These are phyloP conservation scores for Cotoneaster glaucophyllus DNA, from an alignment of 306 rosid species.

Conservation along the genomic window DNA sequence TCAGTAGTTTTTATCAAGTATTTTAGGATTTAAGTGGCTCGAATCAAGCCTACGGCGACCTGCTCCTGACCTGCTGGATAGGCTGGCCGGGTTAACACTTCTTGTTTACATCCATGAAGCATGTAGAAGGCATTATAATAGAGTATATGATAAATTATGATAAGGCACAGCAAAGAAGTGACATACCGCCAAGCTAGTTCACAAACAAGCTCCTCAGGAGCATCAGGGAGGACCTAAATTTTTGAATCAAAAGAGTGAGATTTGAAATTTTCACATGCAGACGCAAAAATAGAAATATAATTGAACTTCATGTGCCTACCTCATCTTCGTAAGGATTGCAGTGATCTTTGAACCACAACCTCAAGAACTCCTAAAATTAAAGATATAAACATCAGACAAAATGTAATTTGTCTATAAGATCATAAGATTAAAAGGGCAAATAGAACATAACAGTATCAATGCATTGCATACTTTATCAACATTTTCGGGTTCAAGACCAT, in stretches of 20 bases:
- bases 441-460: neutral
- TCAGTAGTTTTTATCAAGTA: neutral
- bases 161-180: neutral
- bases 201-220: slow-evolving; percentile 86
- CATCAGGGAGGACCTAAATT: slow-evolving; percentile 87
- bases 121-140: neutral
- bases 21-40: neutral
- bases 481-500: slow-evolving; percentile 87
- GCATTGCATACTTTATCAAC: slow-evolving; percentile 68
- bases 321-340: slow-evolving; percentile 91
- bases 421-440: neutral
- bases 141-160: neutral
- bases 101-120: neutral
- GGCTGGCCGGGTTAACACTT: neutral
- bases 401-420: neutral
- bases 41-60: neutral
- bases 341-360: slow-evolving; percentile 93
- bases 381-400: slow-evolving; percentile 3
- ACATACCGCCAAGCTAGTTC: slow-evolving; percentile 95
- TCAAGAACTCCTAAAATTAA: slow-evolving; percentile 73
- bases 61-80: neutral
- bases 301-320: slow-evolving; percentile 38
- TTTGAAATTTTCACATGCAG: slow-evolving; percentile 11
- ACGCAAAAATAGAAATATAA: neutral
- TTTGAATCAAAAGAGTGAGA: slow-evolving; percentile 17